Percentiles rank a stretch among this genome's conserved stretches.
Evolutionary conservation across 768 basidiomycete genomes (phyloP).

Genomic region (Dentipellis sp.): DNA sequence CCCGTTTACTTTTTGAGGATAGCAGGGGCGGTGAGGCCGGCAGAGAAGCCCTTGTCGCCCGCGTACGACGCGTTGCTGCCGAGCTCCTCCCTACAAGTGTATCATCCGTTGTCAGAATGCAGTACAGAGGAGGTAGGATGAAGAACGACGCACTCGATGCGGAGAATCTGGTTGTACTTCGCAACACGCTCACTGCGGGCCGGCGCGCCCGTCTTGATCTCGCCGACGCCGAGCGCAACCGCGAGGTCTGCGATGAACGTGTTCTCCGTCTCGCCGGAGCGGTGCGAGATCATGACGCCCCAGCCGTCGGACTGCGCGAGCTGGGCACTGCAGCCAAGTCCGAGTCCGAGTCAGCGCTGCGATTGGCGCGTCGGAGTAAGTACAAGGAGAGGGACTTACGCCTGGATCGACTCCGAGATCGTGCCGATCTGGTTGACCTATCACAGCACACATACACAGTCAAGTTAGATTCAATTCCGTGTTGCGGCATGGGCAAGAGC

Average conservation of each 20-base stretch:
- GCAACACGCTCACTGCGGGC: constrained; percentile 94
- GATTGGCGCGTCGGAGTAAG: background rate
- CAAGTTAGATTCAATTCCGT: background rate
- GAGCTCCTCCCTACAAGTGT: constrained; percentile 60
- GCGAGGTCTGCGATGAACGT: constrained; percentile 93
- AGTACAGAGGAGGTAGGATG: background rate
- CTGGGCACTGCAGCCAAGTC: constrained; percentile 67
- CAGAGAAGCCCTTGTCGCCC: constrained; percentile 71
- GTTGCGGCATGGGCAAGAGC: background rate
- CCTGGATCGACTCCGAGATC: constrained; percentile 97
- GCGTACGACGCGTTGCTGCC: constrained; percentile 62
- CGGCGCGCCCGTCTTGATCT: constrained; percentile 99
- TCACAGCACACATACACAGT: background rate
- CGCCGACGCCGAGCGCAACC: constrained; percentile 85
- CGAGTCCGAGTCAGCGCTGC: background rate
- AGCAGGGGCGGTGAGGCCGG: constrained; percentile 64
- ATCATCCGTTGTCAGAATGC: constrained; percentile 9
- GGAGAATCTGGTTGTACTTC: constrained; percentile 85
- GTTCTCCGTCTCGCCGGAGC: constrained; percentile 97
- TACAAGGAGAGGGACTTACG: constrained; percentile 56
- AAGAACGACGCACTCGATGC: constrained; percentile 67
- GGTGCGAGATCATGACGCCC: constrained; percentile 99
- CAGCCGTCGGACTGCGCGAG: constrained; percentile 92
- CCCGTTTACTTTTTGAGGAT: constrained; percentile 51
- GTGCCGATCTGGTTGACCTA: constrained; percentile 98